phyloP scores from a whole-genome alignment of 2,329 filamentous ascomycete species.

The Paramyrothecium roridum region DNA sequence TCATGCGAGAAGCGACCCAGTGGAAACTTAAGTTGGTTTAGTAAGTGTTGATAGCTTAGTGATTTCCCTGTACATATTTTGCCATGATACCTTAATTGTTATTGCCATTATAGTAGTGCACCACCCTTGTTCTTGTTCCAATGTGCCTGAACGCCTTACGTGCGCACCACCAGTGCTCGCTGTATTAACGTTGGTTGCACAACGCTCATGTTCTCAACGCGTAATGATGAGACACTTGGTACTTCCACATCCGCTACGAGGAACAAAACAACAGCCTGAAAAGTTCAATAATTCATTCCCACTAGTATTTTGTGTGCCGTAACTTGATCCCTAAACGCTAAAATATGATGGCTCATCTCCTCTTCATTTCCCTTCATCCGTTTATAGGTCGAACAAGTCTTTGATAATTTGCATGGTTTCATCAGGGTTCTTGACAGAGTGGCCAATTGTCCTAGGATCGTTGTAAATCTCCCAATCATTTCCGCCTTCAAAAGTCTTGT shows the following conservation, averaged over 20 bases:
- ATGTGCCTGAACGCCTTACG: too few species aligned
- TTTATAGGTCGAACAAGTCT: slow-evolving; percentile 70
- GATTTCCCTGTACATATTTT: slow-evolving; percentile 13
- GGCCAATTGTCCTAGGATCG: slow-evolving; percentile 78
- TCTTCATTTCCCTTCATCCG: not conserved
- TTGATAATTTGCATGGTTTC: slow-evolving; percentile 79
- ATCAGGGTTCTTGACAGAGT: slow-evolving; percentile 76
- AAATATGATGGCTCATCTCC: not conserved
- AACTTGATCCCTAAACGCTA: not conserved
- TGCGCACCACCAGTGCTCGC: too few species aligned
- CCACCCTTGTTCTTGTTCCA: too few species aligned
- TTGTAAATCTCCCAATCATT: slow-evolving; percentile 95
- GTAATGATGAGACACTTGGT: too few species aligned
- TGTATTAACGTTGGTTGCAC: too few species aligned
- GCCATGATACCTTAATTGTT: slow-evolving; percentile 15
- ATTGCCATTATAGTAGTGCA: too few species aligned
- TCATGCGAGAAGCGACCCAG: slow-evolving; percentile 11
- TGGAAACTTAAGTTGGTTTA: slow-evolving; percentile 9
- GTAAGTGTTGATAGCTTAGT: not conserved
- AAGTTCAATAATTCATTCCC: too few species aligned
- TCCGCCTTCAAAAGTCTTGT: slow-evolving; percentile 87
- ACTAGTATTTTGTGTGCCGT: slow-evolving; percentile 1
- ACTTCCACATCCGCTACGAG: too few species aligned
- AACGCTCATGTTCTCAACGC: too few species aligned
- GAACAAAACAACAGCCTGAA: not conserved